Base-by-base conservation (phyloP, 2,329 filamentous ascomycete genomes). In the Sphaerostilbella broomeana region DNA sequence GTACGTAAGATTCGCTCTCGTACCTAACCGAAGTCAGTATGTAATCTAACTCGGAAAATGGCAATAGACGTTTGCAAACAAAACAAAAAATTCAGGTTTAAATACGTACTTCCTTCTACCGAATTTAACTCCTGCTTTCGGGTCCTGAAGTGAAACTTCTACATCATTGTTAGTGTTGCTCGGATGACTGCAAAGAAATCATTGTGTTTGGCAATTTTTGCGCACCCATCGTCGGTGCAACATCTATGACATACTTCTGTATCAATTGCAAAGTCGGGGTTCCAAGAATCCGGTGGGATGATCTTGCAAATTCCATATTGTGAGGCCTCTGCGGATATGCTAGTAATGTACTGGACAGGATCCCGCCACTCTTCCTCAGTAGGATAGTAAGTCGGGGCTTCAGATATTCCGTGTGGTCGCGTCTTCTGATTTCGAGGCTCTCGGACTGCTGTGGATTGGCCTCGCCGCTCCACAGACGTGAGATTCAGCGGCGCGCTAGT, bases 71-170 rank as follows among this genome's bases (percentile, higher is more conserved):
- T 26, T 20, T 25, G 30, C 19, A 35, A 43, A n/a, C 6, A n/a
- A 27, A 24, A 30, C 22, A 21, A 42, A 22, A 13, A 25, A 10
- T 25, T 37, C 17, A 36, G 35, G 21, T 28, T 24, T 22, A 30
- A 18, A 40, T 43, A 73, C 79, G 64, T 77, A 94, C 88, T 92
- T 73, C 92, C 92, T 83, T 98, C 92, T 34, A 97, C 87, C 12
- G 89, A 94, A 63, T 98, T 98, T 46, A 98, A 72, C 63, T 97
- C 90, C 62, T 98, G 92, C 60, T 94, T 88, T 58, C 92, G 79
- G 11, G 92, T 98, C 49, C 88, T 81, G 59, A 98, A 98, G 62
- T 98, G 92, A 56, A 98, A 98, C 63, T 81, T 86, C 89, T 95
- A 36, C 16, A 43, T 12, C 17, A 16, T 10, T 40, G 41, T 52